Base-by-base conservation (phyloP, 352 stramenopile species). In the Globisporangium mamillatum region DNA sequence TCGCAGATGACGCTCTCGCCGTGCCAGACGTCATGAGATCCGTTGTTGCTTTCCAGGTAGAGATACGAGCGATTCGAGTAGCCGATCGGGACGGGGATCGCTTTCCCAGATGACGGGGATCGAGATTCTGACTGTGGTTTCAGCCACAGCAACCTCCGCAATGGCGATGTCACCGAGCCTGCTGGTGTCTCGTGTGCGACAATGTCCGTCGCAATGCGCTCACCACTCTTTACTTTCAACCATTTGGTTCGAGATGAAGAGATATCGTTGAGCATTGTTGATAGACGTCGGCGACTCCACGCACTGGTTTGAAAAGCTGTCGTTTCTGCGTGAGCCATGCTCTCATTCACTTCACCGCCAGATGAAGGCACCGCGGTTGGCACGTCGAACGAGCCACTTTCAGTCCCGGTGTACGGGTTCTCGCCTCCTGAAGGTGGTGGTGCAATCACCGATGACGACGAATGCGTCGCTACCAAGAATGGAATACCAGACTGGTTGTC, bases 11-110 rank as follows among this genome's bases (percentile, higher is more conserved):
- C 88, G 63, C 80, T 91, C 67, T 93, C 80, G 4, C 86, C 84
- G 58, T 90, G 82, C 84, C 86, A 92, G 16, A 79, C 79, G 59
- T 92, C 82, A 29, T 78, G 79, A 53, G 81, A 79, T 29, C 83
- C 80, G 25, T 73, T 80, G 38, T 75, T 79, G 64, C 77, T 92
- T 57, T 95, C 86, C 4, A 95, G 72, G 27, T 93, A 88, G 60
- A 95, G 73, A 67, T 92, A 95, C 54, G 86, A 94, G 29, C 87
- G 81, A 71, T 95, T 92, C 8, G 84, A 93, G 67, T 95, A 93
- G 20, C 87, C 88, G 63, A 95, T 95, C 0, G 88, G 88, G n/a
- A 95, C 88, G 18, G 87, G 85, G 61, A 94, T 94, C 6, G 86
- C 78, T 61, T 95, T 94, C 1, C 66, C 66, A 0, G 80, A 80